These are phyloP conservation scores for Debaryomyces nepalensis DNA, from an alignment of 1,139 yeast genomes.

Conservation along the genomic window DNA sequence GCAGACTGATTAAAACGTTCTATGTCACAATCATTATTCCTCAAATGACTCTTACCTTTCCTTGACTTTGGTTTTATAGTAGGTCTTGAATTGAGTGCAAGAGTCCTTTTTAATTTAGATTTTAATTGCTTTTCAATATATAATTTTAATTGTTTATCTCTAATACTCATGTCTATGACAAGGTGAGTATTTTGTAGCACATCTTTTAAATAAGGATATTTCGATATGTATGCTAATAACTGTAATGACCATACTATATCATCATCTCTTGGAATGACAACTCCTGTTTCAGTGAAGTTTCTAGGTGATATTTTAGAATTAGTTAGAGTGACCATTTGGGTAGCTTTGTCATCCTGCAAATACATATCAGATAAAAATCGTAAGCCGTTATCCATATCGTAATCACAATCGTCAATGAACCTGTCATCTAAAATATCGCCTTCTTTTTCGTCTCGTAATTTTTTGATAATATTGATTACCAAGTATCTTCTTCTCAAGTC, in stretches of 20 bases:
- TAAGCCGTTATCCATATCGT: constrained; percentile 50
- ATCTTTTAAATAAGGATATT: constrained; percentile 80
- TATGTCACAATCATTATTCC: constrained; percentile 21
- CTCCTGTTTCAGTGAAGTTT: constrained; percentile 69
- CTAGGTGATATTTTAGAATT: constrained; percentile 57
- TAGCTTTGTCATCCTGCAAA: constrained; percentile 42
- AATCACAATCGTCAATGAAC: constrained; percentile 37
- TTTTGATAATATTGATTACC: constrained; percentile 41
- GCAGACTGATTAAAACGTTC: constrained; percentile 43
- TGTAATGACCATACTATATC: constrained; percentile 95
- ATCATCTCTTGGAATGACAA: constrained; percentile 84
- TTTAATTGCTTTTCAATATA: constrained; percentile 45
- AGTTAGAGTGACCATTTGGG: constrained; percentile 22
- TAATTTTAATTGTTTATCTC: constrained; percentile 48
- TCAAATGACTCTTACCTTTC: constrained; percentile 20
- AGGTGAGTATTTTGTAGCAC: constrained; percentile 73
- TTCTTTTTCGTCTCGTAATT: constrained; percentile 45
- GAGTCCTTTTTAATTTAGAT: constrained; percentile 35
- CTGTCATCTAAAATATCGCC: constrained; percentile 41
- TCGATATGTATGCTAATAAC: constrained; percentile 88
- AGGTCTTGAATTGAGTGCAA: constrained; percentile 37
- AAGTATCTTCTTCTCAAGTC: constrained; percentile 44
- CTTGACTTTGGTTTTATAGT: constrained; percentile 45
- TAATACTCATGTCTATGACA: constrained; percentile 57
- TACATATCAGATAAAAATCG: constrained; percentile 49